Percentiles rank a stretch among this genome's conserved stretches.
Evolutionary conservation across 257 asterid genomes (phyloP).

Genomic region (Scutellaria minor): DNA sequence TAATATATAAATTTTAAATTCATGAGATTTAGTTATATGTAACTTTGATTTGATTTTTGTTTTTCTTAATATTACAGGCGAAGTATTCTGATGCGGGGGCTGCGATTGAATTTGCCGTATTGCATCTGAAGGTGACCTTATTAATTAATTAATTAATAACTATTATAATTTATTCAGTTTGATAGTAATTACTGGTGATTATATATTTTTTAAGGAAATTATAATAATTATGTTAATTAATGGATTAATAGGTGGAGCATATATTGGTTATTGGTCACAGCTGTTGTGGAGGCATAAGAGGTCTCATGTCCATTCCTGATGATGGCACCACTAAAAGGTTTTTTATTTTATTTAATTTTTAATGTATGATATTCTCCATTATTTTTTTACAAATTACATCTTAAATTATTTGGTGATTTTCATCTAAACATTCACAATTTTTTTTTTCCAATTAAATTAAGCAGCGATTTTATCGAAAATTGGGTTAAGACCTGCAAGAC

Average conservation of each 20-base stretch:
- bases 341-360: not conserved
- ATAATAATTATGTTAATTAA: not conserved
- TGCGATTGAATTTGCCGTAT: constrained; percentile 86
- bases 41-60: not conserved
- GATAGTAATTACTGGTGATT: not conserved
- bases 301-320: constrained; percentile 88
- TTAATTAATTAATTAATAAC: not conserved
- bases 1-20: too few relatives aligned
- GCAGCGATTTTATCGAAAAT: constrained; percentile 78
- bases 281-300: constrained; percentile 94
- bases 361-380: not conserved
- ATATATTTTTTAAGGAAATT: too few relatives aligned
- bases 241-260: constrained; percentile 64
- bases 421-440: not conserved
- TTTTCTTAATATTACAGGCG: constrained; percentile 42
- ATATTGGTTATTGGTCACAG: constrained; percentile 93
- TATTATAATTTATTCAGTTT: too few relatives aligned
- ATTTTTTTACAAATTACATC: not conserved
- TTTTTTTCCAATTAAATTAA: not conserved
- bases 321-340: constrained; percentile 75
- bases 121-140: constrained; percentile 71
- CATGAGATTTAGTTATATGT: not conserved
- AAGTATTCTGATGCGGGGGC: constrained; percentile 86
- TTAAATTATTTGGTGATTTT: not conserved
- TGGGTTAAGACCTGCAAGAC: constrained; percentile 78